Conservation (phyloP, 1,139 yeast species). For the Tardiomyces blankii region DNA sequence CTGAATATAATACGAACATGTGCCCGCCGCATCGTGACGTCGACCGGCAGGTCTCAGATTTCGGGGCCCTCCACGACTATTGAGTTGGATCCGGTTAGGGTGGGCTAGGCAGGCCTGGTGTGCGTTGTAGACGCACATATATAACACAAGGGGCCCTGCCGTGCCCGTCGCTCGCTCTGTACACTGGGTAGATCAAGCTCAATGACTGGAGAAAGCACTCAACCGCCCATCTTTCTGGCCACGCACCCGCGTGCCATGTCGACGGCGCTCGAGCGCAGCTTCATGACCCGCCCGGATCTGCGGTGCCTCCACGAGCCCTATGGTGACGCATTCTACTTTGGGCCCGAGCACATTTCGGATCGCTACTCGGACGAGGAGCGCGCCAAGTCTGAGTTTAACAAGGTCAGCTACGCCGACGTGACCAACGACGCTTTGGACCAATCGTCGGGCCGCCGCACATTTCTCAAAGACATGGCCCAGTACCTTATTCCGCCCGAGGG, state of each 20-base stretch:
- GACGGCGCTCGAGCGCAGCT: conserved; percentile 20
- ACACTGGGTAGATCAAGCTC: background rate
- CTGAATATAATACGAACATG: no score
- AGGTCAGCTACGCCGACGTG: conserved; percentile 8
- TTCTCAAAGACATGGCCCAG: conserved; percentile 22
- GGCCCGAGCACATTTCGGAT: conserved; percentile 18
- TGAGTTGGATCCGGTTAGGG: background rate
- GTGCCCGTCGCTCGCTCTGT: background rate
- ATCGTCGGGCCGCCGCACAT: conserved; percentile 8
- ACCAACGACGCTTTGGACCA: background rate
- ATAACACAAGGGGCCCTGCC: no score
- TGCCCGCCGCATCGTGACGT: background rate
- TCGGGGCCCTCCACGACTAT: background rate
- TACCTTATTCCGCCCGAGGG: conserved; percentile 18
- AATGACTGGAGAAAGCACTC: background rate
- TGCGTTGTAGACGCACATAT: no score
- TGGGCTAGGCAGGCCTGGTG: background rate
- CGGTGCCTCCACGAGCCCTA: conserved; percentile 19
- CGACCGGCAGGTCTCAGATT: background rate
- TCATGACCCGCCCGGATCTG: conserved; percentile 16
- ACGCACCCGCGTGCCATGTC: conserved; percentile 22
- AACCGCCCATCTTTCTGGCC: conserved; percentile 12
- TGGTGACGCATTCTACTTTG: conserved; percentile 20
- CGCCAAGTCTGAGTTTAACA: conserved; percentile 6
- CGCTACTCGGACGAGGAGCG: conserved; percentile 12